Base-by-base conservation (phyloP, 495 filamentous ascomycete genomes). In the Pseudotulostoma volvatum region DNA sequence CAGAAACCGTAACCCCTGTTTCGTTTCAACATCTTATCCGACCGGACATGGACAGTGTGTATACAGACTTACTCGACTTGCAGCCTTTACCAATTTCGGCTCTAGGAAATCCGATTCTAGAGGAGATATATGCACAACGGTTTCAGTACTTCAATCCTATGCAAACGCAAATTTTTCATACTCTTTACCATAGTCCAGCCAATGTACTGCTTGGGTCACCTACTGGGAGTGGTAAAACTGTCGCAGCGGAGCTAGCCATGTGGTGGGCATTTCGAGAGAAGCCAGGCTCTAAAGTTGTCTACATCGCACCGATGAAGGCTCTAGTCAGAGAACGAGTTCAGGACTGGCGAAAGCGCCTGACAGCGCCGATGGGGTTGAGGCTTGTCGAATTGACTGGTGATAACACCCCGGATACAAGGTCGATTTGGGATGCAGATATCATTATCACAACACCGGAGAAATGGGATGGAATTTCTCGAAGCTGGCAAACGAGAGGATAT, bases 401-500 rank as follows among this genome's bases (percentile, higher is more conserved):
- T 59, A 96, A 96, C 49, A 99, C 90, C 0, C 90, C 90, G 4
- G 90, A 99, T 49, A 96, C 90, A 1, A 69, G 84, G 3, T 93
- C 87, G 0, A 96, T 99, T 45, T 69, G 82, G 44, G 77, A 95
- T 49, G 90, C 90, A 11, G 90, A 99, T 57, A 84, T 99, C 54
- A 99, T 99, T 43, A 83, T 99, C 46, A 99, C 90, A 1, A 99
- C 90, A 0, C 90, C 90, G 18, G 90, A 99, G 56, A 99, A 99
- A 54, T 99, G 90, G 90, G 90, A 99, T 54, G 92, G 92, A 73
- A 96, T 99, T 53, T 90, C 82, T 38, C 81, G 90, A 71, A 87
- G 81, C 52, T 99, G 90, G 90, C 85, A 95, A 54, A 96, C 87
- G 2, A 76, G 90, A 69, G 77, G 81, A 33, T 99, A 96, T 53